Base-by-base conservation (phyloP, 2,329 filamentous ascomycete species). In the Colletotrichum sp. region DNA sequence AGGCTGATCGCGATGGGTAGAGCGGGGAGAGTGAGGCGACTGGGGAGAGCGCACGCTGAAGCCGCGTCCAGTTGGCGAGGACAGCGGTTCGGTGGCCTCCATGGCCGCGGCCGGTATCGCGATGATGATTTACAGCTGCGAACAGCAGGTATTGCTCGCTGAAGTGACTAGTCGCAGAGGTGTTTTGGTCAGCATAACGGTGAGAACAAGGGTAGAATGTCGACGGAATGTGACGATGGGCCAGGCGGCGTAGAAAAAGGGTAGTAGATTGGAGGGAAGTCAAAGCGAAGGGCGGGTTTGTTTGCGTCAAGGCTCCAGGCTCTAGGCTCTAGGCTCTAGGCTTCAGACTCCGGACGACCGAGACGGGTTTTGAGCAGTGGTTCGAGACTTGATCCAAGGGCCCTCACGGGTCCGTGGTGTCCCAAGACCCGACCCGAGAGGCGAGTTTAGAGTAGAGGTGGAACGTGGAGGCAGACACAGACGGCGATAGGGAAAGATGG, bases 71-170 rank as follows among this genome's bases (percentile, higher is more conserved):
- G 22, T 67, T 49, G 69, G 75, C 61, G 65, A 72, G 74, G 67
- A 71, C 62, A 44, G 74, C 59, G 78, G 66, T 34, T 80, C 79
- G 61, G 79, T 81, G 69, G 79, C 76, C 71, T 81, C 80, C 81
- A 82, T 82, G 72, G 77, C 66, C 65, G 64, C 81, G 72, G 77
- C 66, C 65, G 64, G 34, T 69, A 30, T 61, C 25, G 61, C 65
- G 63, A 30, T 63, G 39, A 59, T 59, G 12, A 52, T 64, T 70
- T 71, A 76, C 65, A 74, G 39, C 52, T 71, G 72, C 62, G 67
- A 49, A 70, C 71, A 78, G 77, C 77, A 72, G 77, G 49, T 74
- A 61, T 52, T 77, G 75, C 78, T 79, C 78, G 69, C 74, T 78
- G 76, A 44, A 69, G 52, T 69, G 25, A 77, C 78, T 79, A 62